Base-by-base conservation (phyloP, 192 early-diverging fungal genomes). In the Spizellomyces punctatus region DNA sequence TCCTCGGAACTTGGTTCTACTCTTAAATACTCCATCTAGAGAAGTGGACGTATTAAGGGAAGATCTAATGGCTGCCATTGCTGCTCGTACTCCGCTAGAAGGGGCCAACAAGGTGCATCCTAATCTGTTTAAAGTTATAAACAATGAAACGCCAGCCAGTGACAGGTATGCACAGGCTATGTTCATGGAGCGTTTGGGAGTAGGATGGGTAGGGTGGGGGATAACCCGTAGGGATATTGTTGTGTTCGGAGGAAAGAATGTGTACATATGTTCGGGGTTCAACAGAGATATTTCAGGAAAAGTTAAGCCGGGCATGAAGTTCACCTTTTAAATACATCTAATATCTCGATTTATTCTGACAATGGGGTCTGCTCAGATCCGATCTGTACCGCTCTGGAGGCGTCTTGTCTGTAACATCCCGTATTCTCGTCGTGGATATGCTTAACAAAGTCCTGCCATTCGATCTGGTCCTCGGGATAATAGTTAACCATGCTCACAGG, bases 341-440 rank as follows among this genome's bases (percentile, higher is more conserved):
- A 61, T 42, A 16, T 61, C 6, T 46, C 41, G 45, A 50, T 64
- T 42, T 17, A 36, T 36, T 36, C 27, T 36, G 27, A 36, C 3
- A 3, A 36, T 36, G 27, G 27, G 27, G 27, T 3, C 27, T 19
- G 14, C 44, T 21, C 67, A 78, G 79, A 66, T 19, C 71, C 2
- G 78, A 88, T 3, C 69, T 95, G 46, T 98, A 98, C 76, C 79
- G 88, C 2, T 71, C 75, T 14, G 93, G 96, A 59, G 96, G 96
- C 8, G 82, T 97, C 1, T 78, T 99, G 54, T 87, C 92, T 3
- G 83, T 93, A 45, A 94, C 95, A 0, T 92, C 95, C 42, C 85
- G 78, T 16, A 95, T 99, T 46, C 70, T 99, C 4, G 89, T 95
- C 6, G 93, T 96, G 19, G 96, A 99, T 77, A 74, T 99, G 71